Evolutionary conservation across 139 green algal species (phyloP).

Genomic region (Chlorella sp.): DNA sequence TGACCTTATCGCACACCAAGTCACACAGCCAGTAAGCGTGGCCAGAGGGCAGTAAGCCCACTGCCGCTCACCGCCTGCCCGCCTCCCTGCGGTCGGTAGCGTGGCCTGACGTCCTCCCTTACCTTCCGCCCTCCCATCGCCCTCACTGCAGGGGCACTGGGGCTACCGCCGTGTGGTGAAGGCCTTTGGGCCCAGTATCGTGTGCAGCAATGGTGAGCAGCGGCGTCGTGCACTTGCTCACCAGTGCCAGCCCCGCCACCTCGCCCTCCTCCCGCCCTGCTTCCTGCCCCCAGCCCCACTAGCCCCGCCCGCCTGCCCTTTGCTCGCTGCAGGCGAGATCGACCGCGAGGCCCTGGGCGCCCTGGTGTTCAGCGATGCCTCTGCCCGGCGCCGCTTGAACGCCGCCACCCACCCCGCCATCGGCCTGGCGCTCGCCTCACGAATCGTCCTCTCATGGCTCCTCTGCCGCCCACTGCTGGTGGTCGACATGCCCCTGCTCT

Average conservation of each 20-base stretch:
- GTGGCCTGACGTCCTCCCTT: not conserved
- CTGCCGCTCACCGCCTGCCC: not conserved
- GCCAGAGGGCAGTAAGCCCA: not conserved
- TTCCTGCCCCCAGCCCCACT: not conserved
- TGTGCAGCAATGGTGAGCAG: slow-evolving; percentile 51
- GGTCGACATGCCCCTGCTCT: slow-evolving; percentile 89
- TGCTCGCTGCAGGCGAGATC: slow-evolving; percentile 44
- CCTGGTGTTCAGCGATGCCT: slow-evolving; percentile 71
- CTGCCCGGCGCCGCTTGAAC: slow-evolving; percentile 69
- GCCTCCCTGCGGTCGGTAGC: not conserved
- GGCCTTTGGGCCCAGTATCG: slow-evolving; percentile 61
- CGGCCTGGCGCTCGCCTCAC: slow-evolving; percentile 49
- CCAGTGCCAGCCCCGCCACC: too few species aligned
- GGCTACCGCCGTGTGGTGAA: slow-evolving; percentile 65
- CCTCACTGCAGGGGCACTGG: slow-evolving; percentile 62
- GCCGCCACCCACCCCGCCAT: slow-evolving; percentile 76
- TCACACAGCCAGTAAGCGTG: slow-evolving; percentile 57
- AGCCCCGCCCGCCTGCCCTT: not conserved
- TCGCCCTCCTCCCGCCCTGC: not conserved
- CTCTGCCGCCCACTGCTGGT: slow-evolving; percentile 56
- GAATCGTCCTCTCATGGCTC: slow-evolving; percentile 64
- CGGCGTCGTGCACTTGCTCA: not conserved
- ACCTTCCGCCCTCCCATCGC: not conserved
- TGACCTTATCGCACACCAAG: slow-evolving; percentile 72
- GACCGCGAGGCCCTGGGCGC: slow-evolving; percentile 69